phyloP scores from a whole-genome alignment of 2,329 filamentous ascomycete genomes.

The Sclerotinia spermophila region DNA sequence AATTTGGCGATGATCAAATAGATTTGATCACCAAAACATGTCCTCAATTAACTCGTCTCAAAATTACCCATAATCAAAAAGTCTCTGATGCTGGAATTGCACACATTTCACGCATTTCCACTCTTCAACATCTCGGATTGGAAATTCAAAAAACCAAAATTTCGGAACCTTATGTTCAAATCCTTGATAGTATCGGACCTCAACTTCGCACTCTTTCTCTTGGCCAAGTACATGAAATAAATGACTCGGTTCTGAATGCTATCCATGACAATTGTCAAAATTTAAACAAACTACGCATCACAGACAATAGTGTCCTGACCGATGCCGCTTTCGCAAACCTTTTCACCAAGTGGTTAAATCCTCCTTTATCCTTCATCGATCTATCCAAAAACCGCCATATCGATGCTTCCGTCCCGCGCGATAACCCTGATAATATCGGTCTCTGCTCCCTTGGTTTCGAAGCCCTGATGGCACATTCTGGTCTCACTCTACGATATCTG shows the following conservation, averaged over 20 bases:
- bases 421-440: conserved; percentile 63
- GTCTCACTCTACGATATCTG: conserved; percentile 58
- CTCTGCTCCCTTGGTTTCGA: conserved; percentile 72
- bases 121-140: conserved; percentile 72
- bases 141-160: conserved; percentile 56
- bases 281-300: conserved; percentile 76
- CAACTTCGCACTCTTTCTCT: conserved; percentile 76
- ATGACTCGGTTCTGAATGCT: conserved; percentile 65
- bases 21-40: conserved; percentile 60
- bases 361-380: conserved; percentile 66
- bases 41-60: conserved; percentile 68
- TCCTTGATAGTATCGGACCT: conserved; percentile 60
- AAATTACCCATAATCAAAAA: conserved; percentile 76
- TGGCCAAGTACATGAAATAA: conserved; percentile 60
- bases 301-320: conserved; percentile 70
- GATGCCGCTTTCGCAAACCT: conserved; percentile 70
- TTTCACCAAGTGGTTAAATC: conserved; percentile 74
- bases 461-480: conserved; percentile 82
- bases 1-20: conserved; percentile 71
- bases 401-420: conserved; percentile 65
- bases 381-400: conserved; percentile 74
- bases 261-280: conserved; percentile 67
- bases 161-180: conserved; percentile 53
- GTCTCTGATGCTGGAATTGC: conserved; percentile 63
- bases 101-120: conserved; percentile 57